A percentile compares a stretch with the other conserved stretches of the same genome.
These are phyloP conservation scores for Crithidia expoeki DNA, from an alignment of 208 protist species.

Conservation along the genomic window DNA sequence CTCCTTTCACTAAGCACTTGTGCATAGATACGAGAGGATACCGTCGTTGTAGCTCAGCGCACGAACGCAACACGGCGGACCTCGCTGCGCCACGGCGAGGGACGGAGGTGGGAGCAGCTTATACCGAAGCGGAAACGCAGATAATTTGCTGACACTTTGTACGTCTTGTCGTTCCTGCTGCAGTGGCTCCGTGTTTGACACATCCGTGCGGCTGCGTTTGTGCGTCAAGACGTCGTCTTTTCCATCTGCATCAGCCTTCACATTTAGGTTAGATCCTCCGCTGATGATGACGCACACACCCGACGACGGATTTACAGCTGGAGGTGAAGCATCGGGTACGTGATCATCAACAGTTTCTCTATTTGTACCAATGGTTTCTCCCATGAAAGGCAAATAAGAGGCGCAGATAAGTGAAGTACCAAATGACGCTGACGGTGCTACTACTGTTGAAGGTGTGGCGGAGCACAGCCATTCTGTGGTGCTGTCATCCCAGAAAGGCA, in stretches of 20 bases:
- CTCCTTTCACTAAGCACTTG: background rate
- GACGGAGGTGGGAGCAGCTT: background rate
- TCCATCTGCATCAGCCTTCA: too few relatives aligned
- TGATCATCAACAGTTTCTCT: too few relatives aligned
- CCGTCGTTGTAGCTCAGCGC: constrained; percentile 4
- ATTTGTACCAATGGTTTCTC: too few relatives aligned
- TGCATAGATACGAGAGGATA: constrained; percentile 5
- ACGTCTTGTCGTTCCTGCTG: background rate
- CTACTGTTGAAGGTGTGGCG: background rate
- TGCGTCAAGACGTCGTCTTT: too few relatives aligned
- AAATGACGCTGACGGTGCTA: too few relatives aligned
- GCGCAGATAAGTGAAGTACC: constrained; percentile 3
- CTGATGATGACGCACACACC: too few relatives aligned
- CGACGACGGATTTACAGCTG: too few relatives aligned
- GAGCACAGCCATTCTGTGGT: constrained; percentile 9
- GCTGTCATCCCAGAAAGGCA: background rate
- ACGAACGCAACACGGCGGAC: background rate
- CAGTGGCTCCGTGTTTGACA: too few relatives aligned
- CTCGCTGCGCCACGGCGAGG: background rate
- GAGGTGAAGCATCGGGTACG: too few relatives aligned
- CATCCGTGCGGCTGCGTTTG: too few relatives aligned
- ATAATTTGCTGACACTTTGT: too few relatives aligned
- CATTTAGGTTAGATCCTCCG: too few relatives aligned
- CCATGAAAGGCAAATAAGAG: constrained; percentile 8
- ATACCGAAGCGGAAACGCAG: background rate